phyloP scores from a whole-genome alignment of 2,329 filamentous ascomycete species.

The Hirsutella rhossiliensis region DNA sequence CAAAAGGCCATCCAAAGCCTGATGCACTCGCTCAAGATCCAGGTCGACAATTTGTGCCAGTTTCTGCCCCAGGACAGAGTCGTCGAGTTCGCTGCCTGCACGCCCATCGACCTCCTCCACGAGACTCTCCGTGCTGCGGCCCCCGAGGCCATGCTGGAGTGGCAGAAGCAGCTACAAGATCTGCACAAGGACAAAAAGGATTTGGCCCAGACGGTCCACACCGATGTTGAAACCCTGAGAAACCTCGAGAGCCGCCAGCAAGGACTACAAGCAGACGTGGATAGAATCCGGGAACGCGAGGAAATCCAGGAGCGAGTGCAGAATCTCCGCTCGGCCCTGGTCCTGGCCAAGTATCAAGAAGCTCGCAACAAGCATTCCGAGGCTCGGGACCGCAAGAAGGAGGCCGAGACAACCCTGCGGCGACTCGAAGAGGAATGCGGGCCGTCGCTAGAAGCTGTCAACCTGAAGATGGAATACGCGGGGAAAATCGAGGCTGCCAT shows the following conservation, averaged over 20 bases:
- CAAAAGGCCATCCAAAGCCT: constrained; percentile 56
- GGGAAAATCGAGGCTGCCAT: constrained; percentile 43
- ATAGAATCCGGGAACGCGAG: constrained; percentile 66
- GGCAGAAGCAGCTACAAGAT: constrained; percentile 63
- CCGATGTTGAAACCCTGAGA: constrained; percentile 49
- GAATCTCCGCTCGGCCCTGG: constrained; percentile 52
- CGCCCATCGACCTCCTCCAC: constrained; percentile 66
- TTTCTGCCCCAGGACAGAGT: constrained; percentile 95
- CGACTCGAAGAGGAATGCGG: constrained; percentile 46
- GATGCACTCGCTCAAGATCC: constrained; percentile 66
- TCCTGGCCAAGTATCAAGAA: constrained; percentile 52
- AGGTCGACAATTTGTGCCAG: constrained; percentile 95
- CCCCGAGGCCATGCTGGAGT: constrained; percentile 63
- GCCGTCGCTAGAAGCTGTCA: constrained; percentile 58
- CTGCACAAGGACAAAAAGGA: constrained; percentile 57
- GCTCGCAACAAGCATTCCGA: constrained; percentile 33
- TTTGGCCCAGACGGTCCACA: constrained; percentile 43
- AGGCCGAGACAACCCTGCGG: constrained; percentile 43
- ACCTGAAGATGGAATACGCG: constrained; percentile 57
- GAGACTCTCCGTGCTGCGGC: constrained; percentile 86
- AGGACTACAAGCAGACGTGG: constrained; percentile 68
- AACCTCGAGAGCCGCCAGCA: constrained; percentile 62
- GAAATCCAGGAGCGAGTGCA: constrained; percentile 52
- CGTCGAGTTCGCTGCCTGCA: constrained; percentile 79
- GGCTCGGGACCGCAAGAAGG: constrained; percentile 42